A percentile compares a stretch with the other conserved stretches of the same genome.
Evolutionary conservation across 2,329 filamentous ascomycete genomes (phyloP).

Genomic region (Chaetomium olivaceum): DNA sequence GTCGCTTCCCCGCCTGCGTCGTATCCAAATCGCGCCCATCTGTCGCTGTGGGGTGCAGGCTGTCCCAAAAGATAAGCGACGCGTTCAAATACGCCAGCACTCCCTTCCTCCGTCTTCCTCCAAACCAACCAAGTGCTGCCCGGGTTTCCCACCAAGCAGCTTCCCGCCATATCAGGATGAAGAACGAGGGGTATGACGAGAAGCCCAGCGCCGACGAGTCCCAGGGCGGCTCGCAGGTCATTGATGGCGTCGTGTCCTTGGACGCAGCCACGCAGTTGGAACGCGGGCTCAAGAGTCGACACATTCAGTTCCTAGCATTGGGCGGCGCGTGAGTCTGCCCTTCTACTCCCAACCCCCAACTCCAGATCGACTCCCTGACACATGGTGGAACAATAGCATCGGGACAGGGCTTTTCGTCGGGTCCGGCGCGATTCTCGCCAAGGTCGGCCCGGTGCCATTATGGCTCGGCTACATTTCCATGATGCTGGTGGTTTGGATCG

Average conservation of each 20-base stretch:
- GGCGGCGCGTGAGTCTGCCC: constrained; percentile 41
- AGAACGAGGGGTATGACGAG: constrained; percentile 18
- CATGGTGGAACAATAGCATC: constrained; percentile 29
- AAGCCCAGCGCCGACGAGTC: constrained; percentile 25
- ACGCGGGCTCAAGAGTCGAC: constrained; percentile 59
- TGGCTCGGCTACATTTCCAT: constrained; percentile 67
- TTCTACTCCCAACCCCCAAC: background rate
- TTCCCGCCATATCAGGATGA: constrained; percentile 17
- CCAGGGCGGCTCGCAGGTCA: constrained; percentile 10
- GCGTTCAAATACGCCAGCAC: background rate
- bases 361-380: background rate
- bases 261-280: constrained; percentile 45
- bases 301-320: constrained; percentile 62
- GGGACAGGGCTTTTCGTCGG: constrained; percentile 37
- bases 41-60: constrained; percentile 5
- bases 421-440: constrained; percentile 36
- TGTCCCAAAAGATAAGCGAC: constrained; percentile 7
- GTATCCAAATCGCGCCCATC: background rate
- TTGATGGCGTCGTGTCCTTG: constrained; percentile 30
- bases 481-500: constrained; percentile 54
- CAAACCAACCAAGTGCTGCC: constrained; percentile 1
- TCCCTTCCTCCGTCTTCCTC: background rate
- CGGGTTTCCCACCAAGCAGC: background rate
- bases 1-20: background rate
- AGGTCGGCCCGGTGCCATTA: constrained; percentile 61